Evolutionary conservation across 2,329 filamentous ascomycete genomes (phyloP).

Genomic region (Fusarium mangiferae): DNA sequence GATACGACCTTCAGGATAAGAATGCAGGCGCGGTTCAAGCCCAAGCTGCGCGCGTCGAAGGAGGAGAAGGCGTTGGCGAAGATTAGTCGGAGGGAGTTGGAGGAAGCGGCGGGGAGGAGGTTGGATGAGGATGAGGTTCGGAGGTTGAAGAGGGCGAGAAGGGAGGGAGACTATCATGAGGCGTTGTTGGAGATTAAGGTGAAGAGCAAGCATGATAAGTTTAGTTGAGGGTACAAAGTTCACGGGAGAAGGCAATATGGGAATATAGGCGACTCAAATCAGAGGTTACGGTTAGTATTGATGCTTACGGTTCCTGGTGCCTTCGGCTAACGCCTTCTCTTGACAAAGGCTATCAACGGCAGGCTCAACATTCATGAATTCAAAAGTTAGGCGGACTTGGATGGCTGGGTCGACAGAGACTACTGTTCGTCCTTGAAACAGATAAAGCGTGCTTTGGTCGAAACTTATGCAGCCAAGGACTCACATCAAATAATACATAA

Average conservation of each 20-base stretch:
- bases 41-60: slow-evolving; percentile 79
- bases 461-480: background rate
- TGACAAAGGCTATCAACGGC: background rate
- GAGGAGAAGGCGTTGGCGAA: slow-evolving; percentile 86
- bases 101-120: slow-evolving; percentile 79
- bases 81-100: slow-evolving; percentile 86
- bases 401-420: no score
- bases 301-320: background rate
- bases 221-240: slow-evolving; percentile 42
- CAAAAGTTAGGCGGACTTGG: background rate
- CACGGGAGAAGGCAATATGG: background rate
- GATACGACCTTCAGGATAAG: slow-evolving; percentile 81
- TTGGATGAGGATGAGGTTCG: slow-evolving; percentile 89
- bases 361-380: background rate
- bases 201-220: slow-evolving; percentile 95
- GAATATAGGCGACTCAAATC: background rate
- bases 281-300: slow-evolving; percentile 2
- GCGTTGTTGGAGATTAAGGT: slow-evolving; percentile 85
- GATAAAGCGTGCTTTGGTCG: no score
- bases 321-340: background rate
- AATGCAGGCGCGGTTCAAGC: slow-evolving; percentile 97
- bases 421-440: background rate
- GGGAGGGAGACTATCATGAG: slow-evolving; percentile 92
- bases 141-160: slow-evolving; percentile 81
- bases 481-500: background rate